phyloP scores from a whole-genome alignment of 1,139 yeast species.

The Lodderomyces jiufengensis region DNA sequence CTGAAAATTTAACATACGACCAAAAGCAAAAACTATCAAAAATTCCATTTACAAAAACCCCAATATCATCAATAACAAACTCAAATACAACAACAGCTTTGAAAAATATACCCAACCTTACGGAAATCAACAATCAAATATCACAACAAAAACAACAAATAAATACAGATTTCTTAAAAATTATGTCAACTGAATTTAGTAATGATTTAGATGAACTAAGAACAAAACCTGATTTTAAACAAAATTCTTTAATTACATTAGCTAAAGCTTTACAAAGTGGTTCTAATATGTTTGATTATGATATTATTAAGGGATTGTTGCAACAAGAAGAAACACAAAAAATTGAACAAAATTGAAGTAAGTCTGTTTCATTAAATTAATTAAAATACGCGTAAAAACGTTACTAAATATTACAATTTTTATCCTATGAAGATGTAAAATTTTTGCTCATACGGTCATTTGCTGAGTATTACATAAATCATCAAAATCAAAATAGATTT shows the following conservation, averaged over 20 bases:
- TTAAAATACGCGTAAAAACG: no score
- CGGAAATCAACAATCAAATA: constrained; percentile 10
- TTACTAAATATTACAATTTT: no score
- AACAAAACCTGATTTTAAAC: constrained; percentile 60
- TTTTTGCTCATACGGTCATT: no score
- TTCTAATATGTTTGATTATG: constrained; percentile 62
- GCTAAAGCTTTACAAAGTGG: constrained; percentile 69
- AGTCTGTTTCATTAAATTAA: no score
- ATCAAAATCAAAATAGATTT: no score
- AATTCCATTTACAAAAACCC: constrained; percentile 27
- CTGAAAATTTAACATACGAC: constrained; percentile 19
- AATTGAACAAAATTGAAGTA: not conserved
- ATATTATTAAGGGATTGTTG: constrained; percentile 46
- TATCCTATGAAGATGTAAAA: no score
- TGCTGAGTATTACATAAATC: no score
- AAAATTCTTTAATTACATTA: constrained; percentile 54
- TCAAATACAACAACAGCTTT: constrained; percentile 16
- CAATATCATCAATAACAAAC: constrained; percentile 16
- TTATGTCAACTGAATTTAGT: constrained; percentile 58
- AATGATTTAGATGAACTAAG: constrained; percentile 64
- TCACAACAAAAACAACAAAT: constrained; percentile 36
- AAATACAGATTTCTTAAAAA: constrained; percentile 49
- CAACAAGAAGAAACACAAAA: constrained; percentile 5
- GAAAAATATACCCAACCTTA: constrained; percentile 11
- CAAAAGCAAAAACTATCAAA: constrained; percentile 23